Evolutionary conservation across 2,329 filamentous ascomycete genomes (phyloP), one percentile per base, ranked within the genome.

Genomic region (Chlorencoelia australis): DNA sequence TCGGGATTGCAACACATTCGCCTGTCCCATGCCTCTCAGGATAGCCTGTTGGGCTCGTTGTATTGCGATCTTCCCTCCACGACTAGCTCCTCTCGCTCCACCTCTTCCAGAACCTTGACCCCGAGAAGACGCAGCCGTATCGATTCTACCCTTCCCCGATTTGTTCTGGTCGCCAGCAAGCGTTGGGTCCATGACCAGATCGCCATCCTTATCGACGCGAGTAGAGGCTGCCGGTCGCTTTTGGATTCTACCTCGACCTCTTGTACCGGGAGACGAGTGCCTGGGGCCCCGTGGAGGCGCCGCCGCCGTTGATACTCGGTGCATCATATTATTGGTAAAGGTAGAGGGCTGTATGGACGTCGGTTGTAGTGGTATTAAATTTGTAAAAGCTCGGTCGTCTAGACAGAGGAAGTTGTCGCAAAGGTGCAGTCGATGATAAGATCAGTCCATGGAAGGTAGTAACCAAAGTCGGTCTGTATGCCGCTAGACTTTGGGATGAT

Each of bases 121-220:
- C 11, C 43, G 47, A 29, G 45, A 28, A 11, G 47, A 22, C 18
- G 32, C 10, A 17, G 31, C 33, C 5, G 24, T 32, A 15, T 44
- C 51, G 17, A 45, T 39, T n/a, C 44, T 39, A 27, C 48, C 48
- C 43, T 41, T 52, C 11, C 46, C 53, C 31, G 51, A 48, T 33
- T 43, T 47, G 14, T 39, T 48, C 40, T 40, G 48, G 28, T 47
- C 49, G 19, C 40, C 45, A 33, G 54, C 47, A 14, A 48, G 51
- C 35, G 52, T 55, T 20, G 61, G 57, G 51, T 68, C 71, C 74
- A 79, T 79, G 29, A 67, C 61, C 41, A 78, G 54, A 53, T 79
- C 75, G 21, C 75, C 75, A 62, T 79, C 75, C 49, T 65, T 67
- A 52, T 79, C 74, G 35, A 68, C 57, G 40, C 66, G 61, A 33